Evolutionary conservation across 2,329 filamentous ascomycete species (phyloP).

Genomic region (Didymella glomerata): DNA sequence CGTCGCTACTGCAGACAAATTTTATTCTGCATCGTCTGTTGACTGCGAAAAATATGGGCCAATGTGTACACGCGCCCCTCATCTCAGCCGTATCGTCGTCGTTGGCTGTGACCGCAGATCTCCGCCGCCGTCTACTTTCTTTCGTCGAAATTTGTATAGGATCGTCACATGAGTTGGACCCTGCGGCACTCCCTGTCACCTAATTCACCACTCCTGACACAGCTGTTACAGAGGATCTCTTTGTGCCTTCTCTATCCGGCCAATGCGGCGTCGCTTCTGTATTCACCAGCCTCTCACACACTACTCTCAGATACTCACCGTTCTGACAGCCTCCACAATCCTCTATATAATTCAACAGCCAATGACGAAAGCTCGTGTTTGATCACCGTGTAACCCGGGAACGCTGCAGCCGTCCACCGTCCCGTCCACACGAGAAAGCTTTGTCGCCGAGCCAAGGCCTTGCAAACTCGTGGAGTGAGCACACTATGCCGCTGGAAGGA

Average conservation of each 20-base stretch:
- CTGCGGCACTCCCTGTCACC: conserved; percentile 33
- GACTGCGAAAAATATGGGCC: conserved; percentile 23
- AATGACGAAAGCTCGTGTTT: conserved; percentile 28
- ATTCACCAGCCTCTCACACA: conserved; percentile 7
- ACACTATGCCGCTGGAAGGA: conserved; percentile 24
- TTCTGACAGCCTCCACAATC: conserved; percentile 7
- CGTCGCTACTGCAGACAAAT: conserved; percentile 6
- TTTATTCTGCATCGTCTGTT: conserved; percentile 13
- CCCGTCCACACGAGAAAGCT: conserved; percentile 22
- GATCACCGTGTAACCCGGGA: conserved; percentile 31
- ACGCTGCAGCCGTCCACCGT: conserved; percentile 23
- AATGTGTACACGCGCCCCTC: conserved; percentile 25
- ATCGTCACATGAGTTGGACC: conserved; percentile 41
- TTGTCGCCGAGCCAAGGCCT: conserved; percentile 25
- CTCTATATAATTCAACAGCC: conserved; percentile 5
- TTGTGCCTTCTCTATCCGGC: conserved; percentile 16
- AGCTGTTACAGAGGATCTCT: conserved; percentile 17
- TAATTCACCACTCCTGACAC: conserved; percentile 8
- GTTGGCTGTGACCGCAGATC: conserved; percentile 36
- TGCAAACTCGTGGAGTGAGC: conserved; percentile 19
- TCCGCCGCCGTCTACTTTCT: conserved; percentile 25
- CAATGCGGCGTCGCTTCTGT: conserved; percentile 1
- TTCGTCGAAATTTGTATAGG: conserved; percentile 31
- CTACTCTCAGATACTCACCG: background rate
- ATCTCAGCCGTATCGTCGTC: conserved; percentile 26